Evolutionary conservation across 1,139 yeast species (phyloP), one percentile per base, ranked within the genome.

Genomic region (Pichia sorboxylosa): DNA sequence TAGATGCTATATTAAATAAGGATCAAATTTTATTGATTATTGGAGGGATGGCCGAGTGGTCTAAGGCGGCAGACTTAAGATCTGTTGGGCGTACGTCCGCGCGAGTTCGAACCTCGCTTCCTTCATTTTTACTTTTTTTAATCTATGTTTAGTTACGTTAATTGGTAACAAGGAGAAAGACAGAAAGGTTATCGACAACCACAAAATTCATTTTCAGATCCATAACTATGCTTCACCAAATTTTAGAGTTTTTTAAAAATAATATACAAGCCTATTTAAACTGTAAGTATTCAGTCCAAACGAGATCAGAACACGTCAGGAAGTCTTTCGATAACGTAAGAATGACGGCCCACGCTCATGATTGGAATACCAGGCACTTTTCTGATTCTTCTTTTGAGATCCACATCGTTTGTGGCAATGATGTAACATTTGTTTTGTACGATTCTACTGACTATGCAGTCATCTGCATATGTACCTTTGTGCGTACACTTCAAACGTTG

Each of bases 351-450:
- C 13, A 90, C 98, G 56, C 94, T 84, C 90, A 90, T 74, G 29
- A 90, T 65, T 9, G 98, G 98, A 41, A 90, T 82, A 49, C 98
- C 98, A 1, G 97, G 98, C 13, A 90, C 85, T 58, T 90, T 90
- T 59, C 98, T 72, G 27, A 90, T 71, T 55, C 98, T 70, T 51
- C 96, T 74, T 56, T 90, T 90, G 52, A 90, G 64, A 48, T 90
- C 97, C n/a, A 94, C 96, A 75, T 90, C 98, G 57, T 90, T 90
- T 2, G 97, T 87, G 28, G 98, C 98, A 26, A 90, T 97, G 36
- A 90, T 87, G 52, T 76, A 90, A 58, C 98, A 90, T 54, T 90
- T 90, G 59, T 90, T 97, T 51, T 87, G 97, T 58, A 87, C 70
- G 6, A 90, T 94, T 45, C 98, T 66, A 52, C 81, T 78, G 18